Conservation (phyloP, 1,284 basidiomycete genomes). For the Tilletia caries region DNA sequence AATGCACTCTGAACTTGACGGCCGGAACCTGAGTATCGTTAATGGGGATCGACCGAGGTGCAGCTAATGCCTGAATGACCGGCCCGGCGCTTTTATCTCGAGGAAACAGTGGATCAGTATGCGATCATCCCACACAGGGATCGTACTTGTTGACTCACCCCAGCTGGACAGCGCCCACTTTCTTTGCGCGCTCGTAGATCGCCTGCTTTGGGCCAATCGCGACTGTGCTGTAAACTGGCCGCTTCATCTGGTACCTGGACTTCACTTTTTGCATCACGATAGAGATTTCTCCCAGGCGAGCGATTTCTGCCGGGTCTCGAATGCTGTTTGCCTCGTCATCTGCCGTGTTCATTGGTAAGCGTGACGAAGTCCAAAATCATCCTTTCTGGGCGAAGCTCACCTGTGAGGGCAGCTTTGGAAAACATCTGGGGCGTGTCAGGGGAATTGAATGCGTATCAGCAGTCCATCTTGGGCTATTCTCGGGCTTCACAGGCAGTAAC, state of each 20-base stretch:
- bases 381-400: background rate
- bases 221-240: background rate
- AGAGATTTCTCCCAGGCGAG: background rate
- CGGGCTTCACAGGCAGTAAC: too few relatives aligned
- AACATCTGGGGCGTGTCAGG: background rate
- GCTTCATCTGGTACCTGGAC: background rate
- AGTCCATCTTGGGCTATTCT: too few relatives aligned
- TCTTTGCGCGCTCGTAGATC: constrained; percentile 1
- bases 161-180: background rate
- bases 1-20: background rate
- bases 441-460: background rate
- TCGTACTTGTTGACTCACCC: background rate
- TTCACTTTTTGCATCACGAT: background rate
- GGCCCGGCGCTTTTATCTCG: too few relatives aligned
- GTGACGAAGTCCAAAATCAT: background rate
- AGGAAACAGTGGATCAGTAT: too few relatives aligned
- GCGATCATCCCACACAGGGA: too few relatives aligned
- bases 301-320: background rate
- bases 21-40: background rate
- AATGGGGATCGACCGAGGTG: background rate
- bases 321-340: background rate
- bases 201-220: background rate
- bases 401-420: background rate
- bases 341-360: background rate
- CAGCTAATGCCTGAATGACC: background rate